A percentile compares a stretch with the other conserved stretches of the same genome.
These are phyloP conservation scores for Mesotaenium endlicherianum DNA, from an alignment of 139 green algal species.

Conservation along the genomic window DNA sequence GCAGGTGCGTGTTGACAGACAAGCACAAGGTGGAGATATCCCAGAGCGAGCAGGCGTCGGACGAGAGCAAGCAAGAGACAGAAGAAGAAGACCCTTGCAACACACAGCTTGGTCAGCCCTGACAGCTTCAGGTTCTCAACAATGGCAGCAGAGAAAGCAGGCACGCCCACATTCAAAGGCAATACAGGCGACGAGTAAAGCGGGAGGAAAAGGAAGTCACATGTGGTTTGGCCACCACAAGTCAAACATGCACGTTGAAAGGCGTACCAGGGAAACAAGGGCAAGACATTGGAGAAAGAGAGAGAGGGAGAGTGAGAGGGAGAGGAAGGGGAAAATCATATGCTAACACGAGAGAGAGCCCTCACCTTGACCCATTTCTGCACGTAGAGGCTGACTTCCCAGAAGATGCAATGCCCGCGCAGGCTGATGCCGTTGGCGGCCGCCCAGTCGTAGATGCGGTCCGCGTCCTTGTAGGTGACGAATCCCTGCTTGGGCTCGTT, in stretches of 20 bases:
- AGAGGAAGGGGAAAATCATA: background rate
- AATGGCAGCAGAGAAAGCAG: no score
- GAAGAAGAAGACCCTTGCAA: no score
- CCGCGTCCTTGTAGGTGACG: conserved; percentile 22
- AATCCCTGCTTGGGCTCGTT: conserved; percentile 14
- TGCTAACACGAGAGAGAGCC: background rate
- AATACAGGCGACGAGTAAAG: background rate
- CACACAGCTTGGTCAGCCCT: no score
- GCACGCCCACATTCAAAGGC: no score
- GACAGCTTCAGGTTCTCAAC: no score
- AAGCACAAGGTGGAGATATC: no score
- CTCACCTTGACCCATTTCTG: conserved; percentile 45
- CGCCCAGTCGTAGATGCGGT: conserved; percentile 2
- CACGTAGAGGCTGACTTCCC: conserved; percentile 30
- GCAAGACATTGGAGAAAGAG: background rate
- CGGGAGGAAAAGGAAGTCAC: no score
- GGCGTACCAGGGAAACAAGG: background rate
- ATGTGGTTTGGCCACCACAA: no score
- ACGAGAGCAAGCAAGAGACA: no score
- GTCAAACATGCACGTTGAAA: no score
- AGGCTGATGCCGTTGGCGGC: background rate
- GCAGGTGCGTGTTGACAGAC: no score
- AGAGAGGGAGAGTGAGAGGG: background rate
- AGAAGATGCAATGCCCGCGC: conserved; percentile 45
- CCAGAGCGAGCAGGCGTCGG: no score